These are phyloP conservation scores for Trypanosoma mega DNA, from an alignment of 208 protist species.

Conservation along the genomic window DNA sequence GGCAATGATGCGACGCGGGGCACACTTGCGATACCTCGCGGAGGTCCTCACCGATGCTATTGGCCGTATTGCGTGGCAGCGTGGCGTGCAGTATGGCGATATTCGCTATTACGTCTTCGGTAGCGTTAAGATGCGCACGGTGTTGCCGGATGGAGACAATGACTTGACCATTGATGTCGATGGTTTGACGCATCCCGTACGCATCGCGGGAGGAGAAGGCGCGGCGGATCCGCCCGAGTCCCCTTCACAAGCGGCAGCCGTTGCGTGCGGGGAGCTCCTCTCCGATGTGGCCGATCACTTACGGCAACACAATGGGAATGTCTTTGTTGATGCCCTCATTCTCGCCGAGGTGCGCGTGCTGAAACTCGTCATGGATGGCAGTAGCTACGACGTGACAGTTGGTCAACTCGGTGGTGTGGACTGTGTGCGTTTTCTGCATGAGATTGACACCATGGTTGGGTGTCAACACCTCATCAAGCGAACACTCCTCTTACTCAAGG, in stretches of 20 bases:
- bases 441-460: conserved; percentile 83
- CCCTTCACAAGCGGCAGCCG: conserved; percentile 49
- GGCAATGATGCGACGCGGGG: conserved; percentile 41
- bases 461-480: conserved; percentile 87
- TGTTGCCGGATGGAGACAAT: conserved; percentile 89
- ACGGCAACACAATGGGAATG: conserved; percentile 33
- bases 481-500: conserved; percentile 87
- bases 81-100: conserved; percentile 37
- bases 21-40: conserved; percentile 55
- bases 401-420: conserved; percentile 88
- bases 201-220: conserved; percentile 12
- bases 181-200: conserved; percentile 40
- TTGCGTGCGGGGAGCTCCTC: conserved; percentile 71
- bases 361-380: conserved; percentile 88
- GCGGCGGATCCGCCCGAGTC: conserved; percentile 45
- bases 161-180: conserved; percentile 84
- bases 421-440: conserved; percentile 87
- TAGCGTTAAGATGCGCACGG: conserved; percentile 83
- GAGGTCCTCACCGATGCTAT: conserved; percentile 67
- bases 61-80: conserved; percentile 30
- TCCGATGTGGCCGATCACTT: conserved; percentile 66
- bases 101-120: conserved; percentile 86
- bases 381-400: conserved; percentile 88
- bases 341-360: conserved; percentile 84
- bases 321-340: conserved; percentile 79